Evolutionary conservation across 23 red algal genomes (phyloP).

Genomic region (Gracilaria domingensis): DNA sequence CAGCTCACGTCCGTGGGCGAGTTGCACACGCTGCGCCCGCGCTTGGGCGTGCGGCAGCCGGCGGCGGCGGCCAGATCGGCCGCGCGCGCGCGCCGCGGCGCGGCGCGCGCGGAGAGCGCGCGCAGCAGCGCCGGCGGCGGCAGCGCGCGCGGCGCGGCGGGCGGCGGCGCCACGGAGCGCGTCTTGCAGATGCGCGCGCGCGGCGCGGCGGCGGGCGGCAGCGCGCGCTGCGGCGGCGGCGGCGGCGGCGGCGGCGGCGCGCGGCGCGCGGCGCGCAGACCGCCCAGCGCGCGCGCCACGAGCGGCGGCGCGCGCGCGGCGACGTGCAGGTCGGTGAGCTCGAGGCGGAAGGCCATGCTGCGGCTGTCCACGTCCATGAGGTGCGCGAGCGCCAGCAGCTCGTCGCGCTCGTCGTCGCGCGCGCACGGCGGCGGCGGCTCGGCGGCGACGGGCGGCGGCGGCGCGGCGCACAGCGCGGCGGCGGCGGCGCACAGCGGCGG

Average conservation of each 20-base stretch:
- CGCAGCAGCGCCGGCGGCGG: no score
- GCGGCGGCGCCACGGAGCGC: not conserved
- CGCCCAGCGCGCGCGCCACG: no score
- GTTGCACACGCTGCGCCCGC: not conserved
- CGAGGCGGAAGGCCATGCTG: conserved; percentile 54
- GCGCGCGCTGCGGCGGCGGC: not conserved
- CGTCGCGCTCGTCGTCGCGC: not conserved
- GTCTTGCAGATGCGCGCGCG: not conserved
- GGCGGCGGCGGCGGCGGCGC: no score
- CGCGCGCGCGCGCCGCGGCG: not conserved
- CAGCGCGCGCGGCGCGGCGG: no score
- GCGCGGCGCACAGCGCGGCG: not conserved
- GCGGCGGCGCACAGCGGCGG: not conserved
- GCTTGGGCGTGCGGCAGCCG: no score
- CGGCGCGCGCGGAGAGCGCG: no score
- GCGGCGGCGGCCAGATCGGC: no score
- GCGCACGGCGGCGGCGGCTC: not conserved
- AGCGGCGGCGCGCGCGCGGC: not conserved
- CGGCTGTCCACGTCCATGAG: conserved; percentile 53
- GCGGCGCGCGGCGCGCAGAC: no score
- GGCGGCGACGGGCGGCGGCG: no score
- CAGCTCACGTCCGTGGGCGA: conserved; percentile 23
- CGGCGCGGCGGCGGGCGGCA: no score
- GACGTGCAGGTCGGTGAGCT: not conserved
- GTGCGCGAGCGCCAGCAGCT: not conserved